These are phyloP conservation scores for Zygosaccharomyces sapae DNA, from an alignment of 1,139 yeast species.

Conservation along the genomic window DNA sequence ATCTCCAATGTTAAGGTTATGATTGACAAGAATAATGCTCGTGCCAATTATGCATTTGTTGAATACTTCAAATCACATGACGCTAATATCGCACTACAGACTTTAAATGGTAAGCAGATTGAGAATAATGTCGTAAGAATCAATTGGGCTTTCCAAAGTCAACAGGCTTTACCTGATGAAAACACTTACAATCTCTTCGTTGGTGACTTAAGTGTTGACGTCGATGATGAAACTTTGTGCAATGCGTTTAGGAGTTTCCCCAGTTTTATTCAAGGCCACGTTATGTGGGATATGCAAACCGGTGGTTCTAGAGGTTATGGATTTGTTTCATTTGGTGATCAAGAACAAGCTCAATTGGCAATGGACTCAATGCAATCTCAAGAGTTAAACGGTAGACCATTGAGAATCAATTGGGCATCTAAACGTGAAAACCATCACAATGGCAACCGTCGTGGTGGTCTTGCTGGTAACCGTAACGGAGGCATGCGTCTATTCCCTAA, in stretches of 20 bases:
- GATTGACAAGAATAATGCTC: conserved; percentile 68
- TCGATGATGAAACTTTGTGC: conserved; percentile 68
- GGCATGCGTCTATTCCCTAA: conserved; percentile 18
- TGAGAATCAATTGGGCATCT: conserved; percentile 87
- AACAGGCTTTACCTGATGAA: conserved; percentile 49
- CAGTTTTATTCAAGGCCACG: conserved; percentile 77
- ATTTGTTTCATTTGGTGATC: conserved; percentile 72
- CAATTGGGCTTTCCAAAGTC: conserved; percentile 82
- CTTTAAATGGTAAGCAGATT: conserved; percentile 53
- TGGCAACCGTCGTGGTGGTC: conserved; percentile 24
- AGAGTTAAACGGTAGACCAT: conserved; percentile 65
- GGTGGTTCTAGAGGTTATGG: conserved; percentile 91
- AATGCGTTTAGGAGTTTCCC: conserved; percentile 56
- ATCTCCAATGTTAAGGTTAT: conserved; percentile 62
- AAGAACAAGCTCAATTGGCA: conserved; percentile 70
- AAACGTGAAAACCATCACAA: conserved; percentile 51
- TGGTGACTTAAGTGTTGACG: conserved; percentile 81
- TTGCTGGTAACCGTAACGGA: conserved; percentile 22
- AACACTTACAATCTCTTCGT: conserved; percentile 73
- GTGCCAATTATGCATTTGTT: conserved; percentile 78
- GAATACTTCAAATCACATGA: conserved; percentile 58
- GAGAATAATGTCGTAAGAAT: conserved; percentile 56
- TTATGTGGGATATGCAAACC: conserved; percentile 97
- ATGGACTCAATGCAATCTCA: conserved; percentile 72
- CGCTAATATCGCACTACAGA: conserved; percentile 60